phyloP scores from a whole-genome alignment of 176 grass and related monocot species.

The Musa schizocarpa region DNA sequence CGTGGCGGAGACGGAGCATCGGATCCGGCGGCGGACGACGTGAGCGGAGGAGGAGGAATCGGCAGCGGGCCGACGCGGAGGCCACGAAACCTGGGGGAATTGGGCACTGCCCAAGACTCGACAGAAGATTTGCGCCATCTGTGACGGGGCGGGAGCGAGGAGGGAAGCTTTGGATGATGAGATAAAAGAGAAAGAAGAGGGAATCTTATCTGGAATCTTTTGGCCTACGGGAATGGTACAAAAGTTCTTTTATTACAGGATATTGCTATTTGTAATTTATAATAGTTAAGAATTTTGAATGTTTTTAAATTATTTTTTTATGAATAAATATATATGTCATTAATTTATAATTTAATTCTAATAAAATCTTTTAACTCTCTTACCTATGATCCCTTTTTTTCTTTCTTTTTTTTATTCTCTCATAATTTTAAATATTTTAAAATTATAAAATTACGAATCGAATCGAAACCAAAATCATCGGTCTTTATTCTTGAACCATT shows the following conservation, averaged over 20 bases:
- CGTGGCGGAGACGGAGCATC: constrained; percentile 24
- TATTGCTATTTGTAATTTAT: neutral
- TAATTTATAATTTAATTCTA: no score
- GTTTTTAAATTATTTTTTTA: no score
- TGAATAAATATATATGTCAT: no score
- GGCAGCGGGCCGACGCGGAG: neutral
- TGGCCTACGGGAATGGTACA: neutral
- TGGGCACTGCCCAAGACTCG: neutral
- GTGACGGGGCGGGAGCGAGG: neutral
- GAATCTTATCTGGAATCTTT: neutral
- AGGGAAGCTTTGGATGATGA: neutral
- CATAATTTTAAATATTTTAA: no score
- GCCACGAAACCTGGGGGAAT: neutral
- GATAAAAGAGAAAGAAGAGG: neutral
- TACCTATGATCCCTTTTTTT: no score
- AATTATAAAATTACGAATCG: no score
- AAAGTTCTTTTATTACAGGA: neutral
- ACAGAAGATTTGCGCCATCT: neutral
- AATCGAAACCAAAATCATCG: no score
- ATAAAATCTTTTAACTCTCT: no score
- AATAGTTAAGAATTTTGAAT: no score
- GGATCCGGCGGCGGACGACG: neutral
- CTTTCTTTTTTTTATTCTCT: no score
- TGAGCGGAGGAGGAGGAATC: neutral
- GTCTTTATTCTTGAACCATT: no score